phyloP scores from a whole-genome alignment of 768 basidiomycete species.

The Naematelia aurantialba region DNA sequence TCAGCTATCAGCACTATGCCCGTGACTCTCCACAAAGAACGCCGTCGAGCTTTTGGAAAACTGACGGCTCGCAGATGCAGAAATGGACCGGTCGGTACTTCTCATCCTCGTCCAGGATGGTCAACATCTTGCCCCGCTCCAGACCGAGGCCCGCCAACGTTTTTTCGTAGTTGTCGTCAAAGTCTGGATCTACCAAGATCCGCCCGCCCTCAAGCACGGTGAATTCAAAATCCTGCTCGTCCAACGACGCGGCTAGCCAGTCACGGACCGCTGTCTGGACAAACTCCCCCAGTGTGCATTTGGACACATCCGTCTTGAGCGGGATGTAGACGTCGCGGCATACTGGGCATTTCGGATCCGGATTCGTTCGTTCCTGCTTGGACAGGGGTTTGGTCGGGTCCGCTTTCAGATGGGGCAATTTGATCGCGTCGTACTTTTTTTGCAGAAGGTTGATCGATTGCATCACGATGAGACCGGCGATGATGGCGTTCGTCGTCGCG shows the following conservation, averaged over 20 bases:
- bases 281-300: slow-evolving; percentile 67
- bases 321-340: slow-evolving; percentile 80
- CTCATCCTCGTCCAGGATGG: slow-evolving; percentile 83
- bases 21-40: background rate
- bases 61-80: slow-evolving; percentile 60
- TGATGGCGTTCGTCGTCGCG: slow-evolving; percentile 96
- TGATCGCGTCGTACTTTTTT: slow-evolving; percentile 52
- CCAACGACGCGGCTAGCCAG: slow-evolving; percentile 49
- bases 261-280: slow-evolving; percentile 60
- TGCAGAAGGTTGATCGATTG: slow-evolving; percentile 83
- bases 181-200: slow-evolving; percentile 86
- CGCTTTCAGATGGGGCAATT: slow-evolving; percentile 69
- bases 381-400: slow-evolving; percentile 75
- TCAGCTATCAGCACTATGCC: background rate
- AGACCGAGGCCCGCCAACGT: slow-evolving; percentile 79
- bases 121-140: slow-evolving; percentile 77
- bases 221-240: slow-evolving; percentile 61
- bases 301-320: slow-evolving; percentile 68
- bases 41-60: slow-evolving; percentile 1
- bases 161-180: slow-evolving; percentile 78
- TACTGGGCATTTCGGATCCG: slow-evolving; percentile 75
- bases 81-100: slow-evolving; percentile 68
- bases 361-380: slow-evolving; percentile 62
- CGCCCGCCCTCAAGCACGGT: slow-evolving; percentile 71
- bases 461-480: slow-evolving; percentile 89